phyloP scores from a whole-genome alignment of 345 rosid genomes.

The Trapa incisa region DNA sequence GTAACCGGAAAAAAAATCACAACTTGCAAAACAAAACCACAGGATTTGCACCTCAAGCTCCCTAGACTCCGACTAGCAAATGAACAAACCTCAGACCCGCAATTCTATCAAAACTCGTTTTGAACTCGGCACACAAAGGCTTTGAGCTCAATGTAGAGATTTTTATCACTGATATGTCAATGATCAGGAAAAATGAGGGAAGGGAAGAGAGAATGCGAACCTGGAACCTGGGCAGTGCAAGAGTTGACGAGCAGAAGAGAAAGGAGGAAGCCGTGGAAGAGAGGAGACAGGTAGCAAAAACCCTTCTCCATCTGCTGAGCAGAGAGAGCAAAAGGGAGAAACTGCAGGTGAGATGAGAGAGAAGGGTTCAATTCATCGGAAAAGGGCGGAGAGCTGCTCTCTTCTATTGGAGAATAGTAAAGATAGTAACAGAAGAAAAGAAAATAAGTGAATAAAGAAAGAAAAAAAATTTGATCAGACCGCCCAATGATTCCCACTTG shows the following conservation, averaged over 20 bases:
- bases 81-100: background rate
- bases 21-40: background rate
- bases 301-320: constrained; percentile 39
- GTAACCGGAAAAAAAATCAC: background rate
- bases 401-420: background rate
- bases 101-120: background rate
- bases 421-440: background rate
- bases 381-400: background rate
- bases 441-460: background rate
- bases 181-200: background rate
- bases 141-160: background rate
- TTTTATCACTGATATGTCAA: background rate
- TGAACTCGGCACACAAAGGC: background rate
- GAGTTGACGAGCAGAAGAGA: constrained; percentile 26
- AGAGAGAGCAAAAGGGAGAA: constrained; percentile 6
- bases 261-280: constrained; percentile 13
- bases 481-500: constrained; percentile 2
- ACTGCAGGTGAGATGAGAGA: constrained; percentile 1
- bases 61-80: background rate
- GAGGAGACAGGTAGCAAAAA: constrained; percentile 15
- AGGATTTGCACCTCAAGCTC: background rate
- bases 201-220: constrained; percentile 15
- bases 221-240: constrained; percentile 54
- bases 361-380: background rate
- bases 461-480: background rate